Conservation (phyloP, 768 basidiomycete genomes). For the Pholiota microspora region DNA sequence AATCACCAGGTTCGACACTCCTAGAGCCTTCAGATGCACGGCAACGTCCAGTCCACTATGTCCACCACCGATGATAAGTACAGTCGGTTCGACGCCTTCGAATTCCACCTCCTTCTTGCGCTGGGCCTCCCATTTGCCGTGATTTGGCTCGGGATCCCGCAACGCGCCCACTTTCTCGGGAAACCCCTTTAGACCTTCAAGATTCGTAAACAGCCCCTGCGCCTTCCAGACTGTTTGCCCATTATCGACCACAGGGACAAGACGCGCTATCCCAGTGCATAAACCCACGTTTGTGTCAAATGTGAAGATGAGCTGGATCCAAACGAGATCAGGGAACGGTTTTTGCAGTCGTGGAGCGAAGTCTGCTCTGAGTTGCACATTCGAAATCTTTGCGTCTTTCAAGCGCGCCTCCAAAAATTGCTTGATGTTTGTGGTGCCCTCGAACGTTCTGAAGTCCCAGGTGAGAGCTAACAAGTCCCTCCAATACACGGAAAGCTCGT, state of each 20-base stretch:
- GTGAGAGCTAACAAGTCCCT: conserved; percentile 61
- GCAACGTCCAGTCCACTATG: conserved; percentile 68
- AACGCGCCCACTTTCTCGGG: conserved; percentile 49
- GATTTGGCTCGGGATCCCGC: conserved; percentile 40
- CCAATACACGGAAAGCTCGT: conserved; percentile 41
- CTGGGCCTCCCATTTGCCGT: conserved; percentile 54
- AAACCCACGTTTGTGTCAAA: conserved; percentile 53
- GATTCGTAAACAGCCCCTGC: conserved; percentile 54
- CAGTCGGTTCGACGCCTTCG: conserved; percentile 50
- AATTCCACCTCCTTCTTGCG: conserved; percentile 44
- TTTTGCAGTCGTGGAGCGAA: conserved; percentile 8
- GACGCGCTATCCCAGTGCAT: conserved; percentile 50
- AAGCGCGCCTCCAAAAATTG: conserved; percentile 50
- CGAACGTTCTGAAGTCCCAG: conserved; percentile 62
- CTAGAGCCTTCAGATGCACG: conserved; percentile 61
- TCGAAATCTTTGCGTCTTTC: conserved; percentile 18
- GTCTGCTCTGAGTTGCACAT: conserved; percentile 22
- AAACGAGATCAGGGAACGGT: conserved; percentile 51
- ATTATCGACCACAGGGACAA: conserved; percentile 40
- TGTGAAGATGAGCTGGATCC: conserved; percentile 55
- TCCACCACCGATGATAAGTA: conserved; percentile 63
- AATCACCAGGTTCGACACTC: conserved; percentile 56
- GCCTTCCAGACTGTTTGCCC: conserved; percentile 49
- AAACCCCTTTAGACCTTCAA: conserved; percentile 52
- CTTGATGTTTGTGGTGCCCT: conserved; percentile 36